Conservation (phyloP, 73 alveolate genomes). For the Breviolum minutum region DNA sequence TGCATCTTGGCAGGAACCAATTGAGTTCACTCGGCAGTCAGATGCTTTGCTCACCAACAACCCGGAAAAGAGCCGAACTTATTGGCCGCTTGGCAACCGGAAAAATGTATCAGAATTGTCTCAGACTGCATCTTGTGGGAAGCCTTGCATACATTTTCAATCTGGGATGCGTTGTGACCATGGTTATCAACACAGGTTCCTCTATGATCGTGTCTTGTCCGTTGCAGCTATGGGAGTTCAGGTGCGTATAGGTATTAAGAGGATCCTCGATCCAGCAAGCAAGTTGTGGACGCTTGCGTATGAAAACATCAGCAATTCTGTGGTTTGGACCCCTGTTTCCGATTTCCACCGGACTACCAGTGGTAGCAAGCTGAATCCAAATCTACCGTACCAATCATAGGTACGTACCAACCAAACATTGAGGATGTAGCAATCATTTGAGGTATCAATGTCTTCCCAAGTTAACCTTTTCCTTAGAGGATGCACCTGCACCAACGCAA, state of each 20-base stretch:
- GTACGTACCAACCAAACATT: too few species aligned
- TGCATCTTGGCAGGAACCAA: conserved; percentile 55
- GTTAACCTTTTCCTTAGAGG: not conserved
- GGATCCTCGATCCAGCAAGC: too few species aligned
- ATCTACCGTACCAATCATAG: too few species aligned
- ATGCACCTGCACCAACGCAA: not conserved
- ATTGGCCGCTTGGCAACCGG: conserved; percentile 18
- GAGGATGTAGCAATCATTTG: not conserved
- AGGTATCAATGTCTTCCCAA: not conserved
- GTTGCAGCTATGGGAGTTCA: conserved; percentile 94
- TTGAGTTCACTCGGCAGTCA: conserved; percentile 67
- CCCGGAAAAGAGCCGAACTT: conserved; percentile 88
- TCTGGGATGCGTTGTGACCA: too few species aligned
- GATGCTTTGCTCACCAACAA: conserved; percentile 68
- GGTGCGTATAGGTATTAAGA: too few species aligned
- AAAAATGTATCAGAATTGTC: not conserved
- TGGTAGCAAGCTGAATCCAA: too few species aligned
- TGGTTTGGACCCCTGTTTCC: too few species aligned
- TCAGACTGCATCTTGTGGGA: too few species aligned
- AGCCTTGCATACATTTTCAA: too few species aligned
- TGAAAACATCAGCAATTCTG: too few species aligned
- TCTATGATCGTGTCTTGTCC: conserved; percentile 20
- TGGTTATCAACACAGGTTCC: conserved; percentile 26
- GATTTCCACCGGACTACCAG: too few species aligned
- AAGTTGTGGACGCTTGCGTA: too few species aligned